A percentile compares a stretch with the other conserved stretches of the same genome.
phyloP scores from a whole-genome alignment of 148 eudicot species.

The Persicaria tinctoria region DNA sequence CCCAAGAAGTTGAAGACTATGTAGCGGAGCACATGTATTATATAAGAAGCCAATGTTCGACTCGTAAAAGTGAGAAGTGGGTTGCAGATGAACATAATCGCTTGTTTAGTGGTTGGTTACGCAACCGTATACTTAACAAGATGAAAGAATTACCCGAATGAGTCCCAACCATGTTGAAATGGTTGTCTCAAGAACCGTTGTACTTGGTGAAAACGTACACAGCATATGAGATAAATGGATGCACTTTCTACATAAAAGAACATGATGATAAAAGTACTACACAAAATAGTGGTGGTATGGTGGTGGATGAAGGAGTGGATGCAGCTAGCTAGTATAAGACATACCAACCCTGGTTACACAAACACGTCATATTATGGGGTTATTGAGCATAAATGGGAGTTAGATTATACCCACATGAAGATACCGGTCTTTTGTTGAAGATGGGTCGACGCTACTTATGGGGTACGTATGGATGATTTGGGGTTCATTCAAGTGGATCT shows the following conservation, averaged over 20 bases:
- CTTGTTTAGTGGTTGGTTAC: neutral
- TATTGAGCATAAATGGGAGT: neutral
- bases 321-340: neutral
- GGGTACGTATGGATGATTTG: no score
- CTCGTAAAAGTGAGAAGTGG: neutral
- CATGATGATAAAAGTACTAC: neutral
- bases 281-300: neutral
- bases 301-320: neutral
- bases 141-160: neutral
- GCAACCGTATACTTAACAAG: neutral
- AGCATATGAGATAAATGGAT: neutral
- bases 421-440: neutral
- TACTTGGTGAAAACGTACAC: neutral
- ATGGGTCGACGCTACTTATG: neutral
- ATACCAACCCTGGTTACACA: neutral
- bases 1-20: neutral
- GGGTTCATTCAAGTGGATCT: no score
- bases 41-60: neutral
- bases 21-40: neutral
- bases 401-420: neutral
- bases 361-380: neutral
- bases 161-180: neutral
- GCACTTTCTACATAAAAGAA: neutral
- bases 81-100: neutral
- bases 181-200: neutral